Evolutionary conservation across 495 filamentous ascomycete species (phyloP), one percentile per base, ranked within the genome.

Genomic region (Tuber aestivum): DNA sequence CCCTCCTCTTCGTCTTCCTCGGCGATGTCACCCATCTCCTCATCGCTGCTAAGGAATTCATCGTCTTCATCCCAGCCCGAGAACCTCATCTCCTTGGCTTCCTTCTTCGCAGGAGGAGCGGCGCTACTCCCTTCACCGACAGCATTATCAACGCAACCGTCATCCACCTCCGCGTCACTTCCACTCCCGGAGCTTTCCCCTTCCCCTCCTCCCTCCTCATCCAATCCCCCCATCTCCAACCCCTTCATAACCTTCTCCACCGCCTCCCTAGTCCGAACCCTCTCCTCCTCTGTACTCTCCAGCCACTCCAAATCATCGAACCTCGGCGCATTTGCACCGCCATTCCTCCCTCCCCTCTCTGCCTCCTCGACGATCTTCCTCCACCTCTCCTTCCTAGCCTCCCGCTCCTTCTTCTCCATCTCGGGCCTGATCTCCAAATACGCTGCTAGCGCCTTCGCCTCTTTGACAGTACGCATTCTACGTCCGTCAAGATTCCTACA

Each of bases 371-470:
- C 91, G 41, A 97, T 90, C 75, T 92, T 87, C 83, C 95, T 89
- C 92, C 94, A 97, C 69, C 93, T 84, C 83, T 90, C 88, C 69
- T 90, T 86, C 68, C 93, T 88, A 83, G 91, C 91, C 82, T 96
- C 94, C 75, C 94, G 93, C 83, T 97, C 95, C 82, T 91, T 92
- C 80, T 90, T 89, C 74, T 97, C 95, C 94, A 97, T 97, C 74
- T 97, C 95, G 0, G 96, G 95, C 83, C 98, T 97, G 73, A 95
- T 90, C 20, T 95, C 94, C 2, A 98, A 88, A 82, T 97, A 98
- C 83, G 98, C 95, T 0, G 96, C 94, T 42, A 99, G 87, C 4
- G 92, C 91, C 83, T 98, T 99, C 27, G 96, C 95, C 81, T 97
- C 95, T 72, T 91, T 94, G 56, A 99, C 91, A 12, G 95, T 97